Base-by-base conservation (phyloP, 345 rosid species). In the Raphanus raphanistrum region DNA sequence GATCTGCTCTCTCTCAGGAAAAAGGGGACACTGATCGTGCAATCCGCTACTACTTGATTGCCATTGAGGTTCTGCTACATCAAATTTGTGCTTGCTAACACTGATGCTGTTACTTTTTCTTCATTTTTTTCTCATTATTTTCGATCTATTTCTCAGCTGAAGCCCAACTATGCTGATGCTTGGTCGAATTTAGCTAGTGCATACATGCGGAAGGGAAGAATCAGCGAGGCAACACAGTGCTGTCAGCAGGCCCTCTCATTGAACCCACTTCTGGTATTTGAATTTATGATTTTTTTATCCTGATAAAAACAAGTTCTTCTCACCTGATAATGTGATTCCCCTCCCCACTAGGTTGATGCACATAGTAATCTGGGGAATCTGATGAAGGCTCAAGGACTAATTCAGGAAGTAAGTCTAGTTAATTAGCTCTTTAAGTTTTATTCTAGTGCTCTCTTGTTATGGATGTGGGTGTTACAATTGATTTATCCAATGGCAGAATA, bases 181-280 rank as follows among this genome's bases (percentile, higher is more conserved):
- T 96, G 99, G 99, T 92, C 98, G 4, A 96, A 96, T 81, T 81
- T 96, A 76, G 99, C 96, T 21, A 96, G 97, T 86, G 96, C 98
- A 16, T 96, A 96, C 86, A 90, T 96, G 96, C 86, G 94, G 6
- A 96, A 93, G 79, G 98, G 99, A 82, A 88, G 96, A 81, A 90
- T 90, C 68, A 91, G 32, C 27, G 99, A 96, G 89, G 99, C 97
- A n/a, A 84, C 90, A 4, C 97, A 91, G 76, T 96, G 99, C 81
- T 96, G 97, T 80, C 93, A 93, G 50, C 99, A 93, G 79, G 99
- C 99, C 3, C 86, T 96, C 71, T 87, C 89, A 27, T 65, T 96
- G 68, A 93, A 96, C 84, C 99, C 99, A 21, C 94, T 80, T 63
- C 75, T 96, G 97, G 99, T 96, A 87, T 74, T 33, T 25, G 21